phyloP scores from a whole-genome alignment of 163 green algal species.

The Chlorella variabilis region DNA sequence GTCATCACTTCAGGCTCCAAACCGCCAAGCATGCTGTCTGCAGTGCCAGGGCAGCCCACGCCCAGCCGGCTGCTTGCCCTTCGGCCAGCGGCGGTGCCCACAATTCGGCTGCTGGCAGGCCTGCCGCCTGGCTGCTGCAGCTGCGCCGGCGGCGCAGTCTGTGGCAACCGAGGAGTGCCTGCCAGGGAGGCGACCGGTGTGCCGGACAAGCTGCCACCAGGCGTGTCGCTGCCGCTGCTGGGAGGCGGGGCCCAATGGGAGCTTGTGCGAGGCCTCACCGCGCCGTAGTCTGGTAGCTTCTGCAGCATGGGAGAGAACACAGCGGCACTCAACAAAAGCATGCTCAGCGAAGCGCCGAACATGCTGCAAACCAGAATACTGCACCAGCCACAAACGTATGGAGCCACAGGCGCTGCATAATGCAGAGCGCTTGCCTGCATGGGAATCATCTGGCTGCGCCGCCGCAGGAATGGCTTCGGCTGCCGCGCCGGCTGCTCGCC shows the following conservation, averaged over 20 bases:
- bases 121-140: not conserved
- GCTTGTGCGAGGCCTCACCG: conserved; percentile 17
- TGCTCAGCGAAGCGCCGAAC: not conserved
- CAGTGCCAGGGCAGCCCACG: not conserved
- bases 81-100: not conserved
- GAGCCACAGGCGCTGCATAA: not conserved
- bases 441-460: conserved; percentile 4
- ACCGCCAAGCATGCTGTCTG: not conserved
- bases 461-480: conserved; percentile 15
- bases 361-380: not conserved
- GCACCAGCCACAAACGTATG: not conserved
- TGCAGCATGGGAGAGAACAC: not conserved
- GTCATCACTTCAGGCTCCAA: not conserved
- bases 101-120: not conserved
- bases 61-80: not conserved
- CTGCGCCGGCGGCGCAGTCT: not conserved
- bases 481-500: not conserved
- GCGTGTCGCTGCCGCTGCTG: not conserved
- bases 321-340: too few species aligned
- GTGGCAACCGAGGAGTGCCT: not conserved
- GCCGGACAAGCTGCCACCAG: not conserved
- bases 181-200: not conserved
- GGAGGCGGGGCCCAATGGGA: not conserved
- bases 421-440: conserved; percentile 18
- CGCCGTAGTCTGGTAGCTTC: conserved; percentile 25